Evolutionary conservation across 768 basidiomycete species (phyloP), one percentile per base, ranked within the genome.

Genomic region (Pulveroboletus sp.): DNA sequence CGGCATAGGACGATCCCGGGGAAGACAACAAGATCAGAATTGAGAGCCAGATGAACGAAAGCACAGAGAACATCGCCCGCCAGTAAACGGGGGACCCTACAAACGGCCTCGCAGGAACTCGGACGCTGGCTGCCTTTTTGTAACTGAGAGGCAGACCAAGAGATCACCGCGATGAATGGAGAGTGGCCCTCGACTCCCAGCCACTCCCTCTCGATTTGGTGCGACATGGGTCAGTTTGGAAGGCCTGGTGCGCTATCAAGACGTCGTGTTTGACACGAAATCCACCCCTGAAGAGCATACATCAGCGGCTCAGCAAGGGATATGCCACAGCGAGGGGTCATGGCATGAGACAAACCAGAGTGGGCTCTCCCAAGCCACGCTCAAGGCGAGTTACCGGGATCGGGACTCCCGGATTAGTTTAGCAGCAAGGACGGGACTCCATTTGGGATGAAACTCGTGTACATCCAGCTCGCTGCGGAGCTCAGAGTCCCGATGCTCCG

Each of bases 141-240:
- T 54, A 54, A 10, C 15, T 18, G 38, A 3, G 31, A 44, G 33
- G 17, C 38, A 31, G 35, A 30, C 36, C 30, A 27, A 27, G 28
- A 43, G 42, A 51, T 52, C 48, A 6, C 49, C 43, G 41, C 52
- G 55, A 48, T 47, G 17, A 21, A 50, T 36, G 7, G 43, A 39
- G 44, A 37, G 46, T 28, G 9, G 52, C 51, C 55, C 58, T 57
- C 52, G 59, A 51, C 52, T 38, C 55, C 45, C 31, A 24, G 46
- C 37, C 33, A 24, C 12, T 30, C 2, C 33, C 45, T 48, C 59
- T 56, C 47, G 39, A 55, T 53, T 53, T 61, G 62, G 61, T 15
- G 38, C 18, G 14, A 37, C 45, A 43, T 46, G 42, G 49, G 41
- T 55, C 44, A 3, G 57, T 57, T 57, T 59, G 27, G 52, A 49